These are phyloP conservation scores for Gilbertella persicaria DNA, from an alignment of 371 early-diverging fungal genomes.

Conservation along the genomic window DNA sequence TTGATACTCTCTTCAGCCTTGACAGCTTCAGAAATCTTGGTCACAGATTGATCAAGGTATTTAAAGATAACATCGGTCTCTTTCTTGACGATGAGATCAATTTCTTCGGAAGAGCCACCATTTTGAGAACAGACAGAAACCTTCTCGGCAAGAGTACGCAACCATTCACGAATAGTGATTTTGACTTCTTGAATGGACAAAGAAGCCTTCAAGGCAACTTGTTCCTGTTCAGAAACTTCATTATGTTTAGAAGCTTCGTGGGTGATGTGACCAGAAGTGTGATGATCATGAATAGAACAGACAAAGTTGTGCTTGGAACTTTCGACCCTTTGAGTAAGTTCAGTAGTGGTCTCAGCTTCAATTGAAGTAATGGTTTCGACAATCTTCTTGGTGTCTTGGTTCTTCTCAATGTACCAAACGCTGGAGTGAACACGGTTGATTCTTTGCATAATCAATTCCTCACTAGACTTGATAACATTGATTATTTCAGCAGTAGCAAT, in stretches of 20 bases:
- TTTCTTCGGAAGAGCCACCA: conserved; percentile 22
- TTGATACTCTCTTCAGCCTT: conserved; percentile 23
- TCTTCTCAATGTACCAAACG: conserved; percentile 23
- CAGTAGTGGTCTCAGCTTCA: conserved; percentile 21
- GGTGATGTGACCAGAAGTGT: conserved; percentile 12
- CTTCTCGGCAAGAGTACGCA: conserved; percentile 25
- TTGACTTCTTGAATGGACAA: conserved; percentile 28
- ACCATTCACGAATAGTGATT: conserved; percentile 28
- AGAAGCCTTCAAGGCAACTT: conserved; percentile 11
- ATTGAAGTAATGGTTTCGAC: conserved; percentile 15
- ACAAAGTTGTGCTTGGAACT: conserved; percentile 19
- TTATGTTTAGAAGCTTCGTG: not conserved
- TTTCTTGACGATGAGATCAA: conserved; percentile 19
- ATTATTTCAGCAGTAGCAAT: conserved; percentile 30
- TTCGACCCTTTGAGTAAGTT: conserved; percentile 27
- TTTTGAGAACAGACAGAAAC: conserved; percentile 28
- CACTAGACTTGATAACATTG: conserved; percentile 18
- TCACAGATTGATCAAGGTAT: conserved; percentile 23
- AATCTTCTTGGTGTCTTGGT: conserved; percentile 18
- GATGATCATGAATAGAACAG: conserved; percentile 13
- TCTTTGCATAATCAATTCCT: conserved; percentile 17
- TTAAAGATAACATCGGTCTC: conserved; percentile 15
- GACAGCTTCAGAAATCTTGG: conserved; percentile 22
- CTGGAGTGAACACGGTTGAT: conserved; percentile 26
- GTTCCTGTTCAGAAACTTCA: not conserved